A percentile compares a stretch with the other conserved stretches of the same genome.
phyloP scores from a whole-genome alignment of 2,329 filamentous ascomycete species.

The Penicillium glabrum region DNA sequence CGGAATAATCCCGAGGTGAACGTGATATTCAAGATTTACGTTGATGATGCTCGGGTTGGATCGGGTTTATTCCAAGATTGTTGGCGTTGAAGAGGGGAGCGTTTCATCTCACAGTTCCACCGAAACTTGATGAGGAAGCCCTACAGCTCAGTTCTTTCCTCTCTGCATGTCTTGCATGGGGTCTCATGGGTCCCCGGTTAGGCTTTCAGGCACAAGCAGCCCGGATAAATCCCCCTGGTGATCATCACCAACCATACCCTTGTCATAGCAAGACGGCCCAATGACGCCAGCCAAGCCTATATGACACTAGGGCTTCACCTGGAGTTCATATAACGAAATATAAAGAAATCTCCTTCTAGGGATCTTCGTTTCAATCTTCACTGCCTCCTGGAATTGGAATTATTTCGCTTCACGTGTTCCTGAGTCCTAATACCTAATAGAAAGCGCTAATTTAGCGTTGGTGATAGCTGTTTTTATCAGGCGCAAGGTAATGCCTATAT shows the following conservation, averaged over 20 bases:
- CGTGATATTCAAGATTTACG: neutral
- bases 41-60: slow-evolving; percentile 1
- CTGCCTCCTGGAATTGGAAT: too few species aligned
- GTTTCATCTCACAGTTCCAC: neutral
- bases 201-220: slow-evolving; percentile 1
- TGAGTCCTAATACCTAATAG: too few species aligned
- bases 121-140: neutral
- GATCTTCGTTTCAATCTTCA: neutral
- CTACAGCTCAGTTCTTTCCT: neutral
- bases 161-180: slow-evolving; percentile 1
- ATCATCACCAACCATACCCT: neutral
- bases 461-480: too few species aligned
- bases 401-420: too few species aligned
- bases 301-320: neutral
- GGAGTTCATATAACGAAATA: neutral
- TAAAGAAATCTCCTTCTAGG: neutral
- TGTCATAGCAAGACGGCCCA: neutral
- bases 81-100: neutral
- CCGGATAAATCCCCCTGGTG: neutral
- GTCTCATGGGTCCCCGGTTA: neutral
- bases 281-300: neutral
- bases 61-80: neutral
- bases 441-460: too few species aligned
- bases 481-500: too few species aligned
- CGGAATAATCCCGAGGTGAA: neutral